Evolutionary conservation across 257 asterid species (phyloP), one percentile per base, ranked within the genome.

Genomic region (Petunia secreta): DNA sequence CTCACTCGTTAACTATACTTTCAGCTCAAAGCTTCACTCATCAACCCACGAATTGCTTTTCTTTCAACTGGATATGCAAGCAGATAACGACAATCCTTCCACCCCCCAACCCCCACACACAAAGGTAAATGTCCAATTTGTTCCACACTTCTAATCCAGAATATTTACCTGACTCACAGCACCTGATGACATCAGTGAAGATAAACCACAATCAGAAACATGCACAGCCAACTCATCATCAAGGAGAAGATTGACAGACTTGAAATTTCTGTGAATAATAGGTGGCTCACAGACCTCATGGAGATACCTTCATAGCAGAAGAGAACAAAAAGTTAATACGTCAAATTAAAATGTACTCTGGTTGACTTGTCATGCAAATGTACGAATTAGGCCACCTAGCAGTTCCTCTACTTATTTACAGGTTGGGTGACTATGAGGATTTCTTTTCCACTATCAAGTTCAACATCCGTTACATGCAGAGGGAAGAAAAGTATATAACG

Each of bases 241-340:
- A 15, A 95, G 96, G 83, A 95, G 97, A 79, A 95, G 92, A 86
- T 95, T 95, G 67, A 93, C 91, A 0, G 97, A 88, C 90, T 93
- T 95, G 91, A 95, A 93, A 86, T 95, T 93, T 82, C 97, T 83
- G 92, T 95, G 99, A 78, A 95, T 91, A 80, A 93, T 87, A 43
- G 98, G 91, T n/a, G 99, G 99, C 78, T 94, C 97, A 78, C 97
- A 92, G 80, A 87, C 75, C 92, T 93, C 98, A 68, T 95, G 99
- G 89, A 95, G 87, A 87, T 95, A 95, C 97, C 99, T 95, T 80
- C 79, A 85, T 60, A 69, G 80, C 77, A 67, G 40, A 65, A 75
- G 57, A 74, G 40, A 80, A 76, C 62, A 73, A 11, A 73, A 48
- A 73, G 59, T 73, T 36, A 36, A 73, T 73, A 50, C 14, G 5